Conservation (phyloP, 1,284 basidiomycete species). For the Xerocomus tenax region DNA sequence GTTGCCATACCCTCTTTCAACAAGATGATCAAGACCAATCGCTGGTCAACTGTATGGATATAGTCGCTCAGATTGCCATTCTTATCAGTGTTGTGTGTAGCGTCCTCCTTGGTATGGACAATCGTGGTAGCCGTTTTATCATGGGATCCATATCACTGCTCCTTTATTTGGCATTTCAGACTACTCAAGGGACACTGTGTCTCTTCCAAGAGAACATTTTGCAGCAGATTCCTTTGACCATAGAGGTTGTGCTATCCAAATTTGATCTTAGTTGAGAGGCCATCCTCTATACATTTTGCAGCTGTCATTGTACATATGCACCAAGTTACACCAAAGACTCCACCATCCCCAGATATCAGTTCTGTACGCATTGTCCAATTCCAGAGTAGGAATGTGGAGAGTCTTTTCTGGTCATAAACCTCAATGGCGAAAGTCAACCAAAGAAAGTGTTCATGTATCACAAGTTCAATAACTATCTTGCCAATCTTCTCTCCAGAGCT, state of each 20-base stretch:
- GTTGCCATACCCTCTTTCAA: too few species aligned
- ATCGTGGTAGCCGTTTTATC: background rate
- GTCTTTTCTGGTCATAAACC: background rate
- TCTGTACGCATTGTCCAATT: conserved; percentile 1
- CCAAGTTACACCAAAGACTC: background rate
- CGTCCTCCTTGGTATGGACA: background rate
- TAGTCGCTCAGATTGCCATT: too few species aligned
- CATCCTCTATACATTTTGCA: conserved; percentile 1
- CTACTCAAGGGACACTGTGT: background rate
- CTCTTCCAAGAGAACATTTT: conserved; percentile 4
- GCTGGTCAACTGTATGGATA: too few species aligned
- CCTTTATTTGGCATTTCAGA: conserved; percentile 9
- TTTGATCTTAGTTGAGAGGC: conserved; percentile 8
- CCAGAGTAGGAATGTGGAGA: conserved; percentile 1
- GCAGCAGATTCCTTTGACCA: conserved; percentile 9
- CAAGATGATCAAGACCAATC: too few species aligned
- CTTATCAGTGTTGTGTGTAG: background rate
- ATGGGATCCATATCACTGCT: background rate
- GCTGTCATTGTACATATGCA: conserved; percentile 12
- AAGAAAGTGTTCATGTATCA: background rate
- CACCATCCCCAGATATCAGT: background rate
- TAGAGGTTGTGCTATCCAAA: conserved; percentile 1
- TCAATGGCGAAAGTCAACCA: background rate
- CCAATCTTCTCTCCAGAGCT: conserved; percentile 2
- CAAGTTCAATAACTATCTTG: background rate